phyloP scores from a whole-genome alignment of 2,329 filamentous ascomycete species.

The Apiospora kogelbergensis region DNA sequence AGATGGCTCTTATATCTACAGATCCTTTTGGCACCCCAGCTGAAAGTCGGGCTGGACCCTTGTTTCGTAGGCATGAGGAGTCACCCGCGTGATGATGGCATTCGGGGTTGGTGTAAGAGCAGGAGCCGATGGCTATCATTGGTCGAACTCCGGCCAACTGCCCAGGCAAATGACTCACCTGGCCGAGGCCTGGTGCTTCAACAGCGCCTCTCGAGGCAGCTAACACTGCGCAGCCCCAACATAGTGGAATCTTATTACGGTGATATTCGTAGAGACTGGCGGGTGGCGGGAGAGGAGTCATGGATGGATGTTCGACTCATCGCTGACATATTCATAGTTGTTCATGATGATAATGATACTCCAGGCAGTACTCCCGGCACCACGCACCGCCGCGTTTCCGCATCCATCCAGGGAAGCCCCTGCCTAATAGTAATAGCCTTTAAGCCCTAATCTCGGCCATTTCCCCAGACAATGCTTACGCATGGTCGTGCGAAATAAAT shows the following conservation, averaged over 20 bases:
- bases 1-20: background rate
- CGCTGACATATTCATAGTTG: no score
- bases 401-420: background rate
- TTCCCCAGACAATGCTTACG: slow-evolving; percentile 1
- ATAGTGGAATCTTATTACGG: no score
- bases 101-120: background rate
- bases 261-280: background rate
- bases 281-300: background rate
- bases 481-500: background rate
- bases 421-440: background rate
- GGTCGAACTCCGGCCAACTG: background rate
- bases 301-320: background rate
- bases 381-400: background rate
- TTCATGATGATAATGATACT: no score
- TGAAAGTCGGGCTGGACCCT: background rate
- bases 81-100: background rate
- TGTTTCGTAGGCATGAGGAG: background rate
- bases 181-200: background rate
- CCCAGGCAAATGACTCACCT: background rate
- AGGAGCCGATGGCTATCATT: background rate
- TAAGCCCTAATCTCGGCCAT: background rate
- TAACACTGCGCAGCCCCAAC: background rate
- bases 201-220: background rate
- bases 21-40: background rate
- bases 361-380: no score